Percentiles rank a stretch among this genome's conserved stretches.
These are phyloP conservation scores for Metarhizium brunneum DNA, from an alignment of 2,329 filamentous ascomycete genomes.

Conservation along the genomic window DNA sequence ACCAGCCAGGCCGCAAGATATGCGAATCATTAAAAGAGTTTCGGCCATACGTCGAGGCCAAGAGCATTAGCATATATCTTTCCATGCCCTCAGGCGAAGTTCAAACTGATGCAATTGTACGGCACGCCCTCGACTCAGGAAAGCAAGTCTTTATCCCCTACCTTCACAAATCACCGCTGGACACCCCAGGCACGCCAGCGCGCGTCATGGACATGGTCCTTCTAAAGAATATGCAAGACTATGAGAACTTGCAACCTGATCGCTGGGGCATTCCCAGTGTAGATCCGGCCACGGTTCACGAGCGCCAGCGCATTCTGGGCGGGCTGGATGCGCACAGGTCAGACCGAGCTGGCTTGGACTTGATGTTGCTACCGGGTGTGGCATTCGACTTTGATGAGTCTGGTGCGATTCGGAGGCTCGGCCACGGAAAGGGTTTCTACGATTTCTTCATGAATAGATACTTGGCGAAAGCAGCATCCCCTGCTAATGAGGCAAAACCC, in stretches of 20 bases:
- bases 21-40: constrained; percentile 57
- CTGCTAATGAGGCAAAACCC: constrained; percentile 22
- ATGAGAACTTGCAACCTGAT: constrained; percentile 66
- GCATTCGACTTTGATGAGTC: constrained; percentile 65
- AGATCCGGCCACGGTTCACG: constrained; percentile 50
- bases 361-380: constrained; percentile 87
- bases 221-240: constrained; percentile 64
- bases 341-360: constrained; percentile 52
- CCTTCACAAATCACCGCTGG: constrained; percentile 53
- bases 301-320: constrained; percentile 66
- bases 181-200: constrained; percentile 42
- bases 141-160: constrained; percentile 92
- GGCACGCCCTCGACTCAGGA: constrained; percentile 63
- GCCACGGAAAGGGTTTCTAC: constrained; percentile 95
- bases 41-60: constrained; percentile 66
- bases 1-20: constrained; percentile 55
- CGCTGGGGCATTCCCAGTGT: constrained; percentile 94
- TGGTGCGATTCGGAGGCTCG: constrained; percentile 61
- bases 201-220: constrained; percentile 92
- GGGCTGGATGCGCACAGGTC: constrained; percentile 38
- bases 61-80: constrained; percentile 74
- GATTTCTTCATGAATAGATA: constrained; percentile 84
- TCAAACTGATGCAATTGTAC: constrained; percentile 73
- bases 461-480: constrained; percentile 31
- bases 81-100: constrained; percentile 88